phyloP scores from a whole-genome alignment of 2,329 filamentous ascomycete genomes.

The Escovopsis weberi region DNA sequence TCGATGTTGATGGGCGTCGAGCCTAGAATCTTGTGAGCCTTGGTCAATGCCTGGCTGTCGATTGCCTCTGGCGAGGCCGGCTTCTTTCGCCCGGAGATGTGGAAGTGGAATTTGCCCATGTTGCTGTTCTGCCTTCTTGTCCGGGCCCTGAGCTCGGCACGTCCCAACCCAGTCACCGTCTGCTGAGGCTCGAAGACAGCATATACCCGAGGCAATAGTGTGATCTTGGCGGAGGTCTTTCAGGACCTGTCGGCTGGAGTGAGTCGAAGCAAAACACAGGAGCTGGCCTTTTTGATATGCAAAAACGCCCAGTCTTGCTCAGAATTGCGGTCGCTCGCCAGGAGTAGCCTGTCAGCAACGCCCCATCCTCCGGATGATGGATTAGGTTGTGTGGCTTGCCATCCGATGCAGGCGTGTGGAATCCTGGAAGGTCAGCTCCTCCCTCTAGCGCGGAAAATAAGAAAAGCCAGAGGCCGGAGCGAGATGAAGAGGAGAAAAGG shows the following conservation, averaged over 20 bases:
- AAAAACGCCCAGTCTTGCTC: background rate
- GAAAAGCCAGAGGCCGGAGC: too few relatives aligned
- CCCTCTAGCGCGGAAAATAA: too few relatives aligned
- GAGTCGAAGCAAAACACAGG: background rate
- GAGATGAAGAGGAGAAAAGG: too few relatives aligned
- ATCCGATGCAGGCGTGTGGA: too few relatives aligned
- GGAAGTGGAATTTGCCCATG: constrained; percentile 35
- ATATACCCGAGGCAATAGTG: background rate
- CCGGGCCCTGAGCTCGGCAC: constrained; percentile 1
- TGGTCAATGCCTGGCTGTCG: constrained; percentile 28
- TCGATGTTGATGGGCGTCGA: constrained; percentile 30
- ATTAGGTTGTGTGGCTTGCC: too few relatives aligned
- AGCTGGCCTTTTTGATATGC: background rate
- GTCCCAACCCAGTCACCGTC: constrained; percentile 4
- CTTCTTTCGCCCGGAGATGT: constrained; percentile 33
- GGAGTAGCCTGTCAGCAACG: constrained; percentile 1
- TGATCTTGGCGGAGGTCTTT: background rate
- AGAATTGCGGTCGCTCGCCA: background rate
- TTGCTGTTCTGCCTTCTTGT: constrained; percentile 2
- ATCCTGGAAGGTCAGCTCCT: too few relatives aligned
- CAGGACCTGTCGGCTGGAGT: background rate
- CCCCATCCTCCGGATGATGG: background rate
- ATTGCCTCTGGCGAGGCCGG: constrained; percentile 15
- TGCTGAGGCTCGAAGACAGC: background rate
- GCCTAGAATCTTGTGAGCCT: constrained; percentile 37